These are phyloP conservation scores for Pleodorina starrii DNA, from an alignment of 139 green algal species.

Conservation along the genomic window DNA sequence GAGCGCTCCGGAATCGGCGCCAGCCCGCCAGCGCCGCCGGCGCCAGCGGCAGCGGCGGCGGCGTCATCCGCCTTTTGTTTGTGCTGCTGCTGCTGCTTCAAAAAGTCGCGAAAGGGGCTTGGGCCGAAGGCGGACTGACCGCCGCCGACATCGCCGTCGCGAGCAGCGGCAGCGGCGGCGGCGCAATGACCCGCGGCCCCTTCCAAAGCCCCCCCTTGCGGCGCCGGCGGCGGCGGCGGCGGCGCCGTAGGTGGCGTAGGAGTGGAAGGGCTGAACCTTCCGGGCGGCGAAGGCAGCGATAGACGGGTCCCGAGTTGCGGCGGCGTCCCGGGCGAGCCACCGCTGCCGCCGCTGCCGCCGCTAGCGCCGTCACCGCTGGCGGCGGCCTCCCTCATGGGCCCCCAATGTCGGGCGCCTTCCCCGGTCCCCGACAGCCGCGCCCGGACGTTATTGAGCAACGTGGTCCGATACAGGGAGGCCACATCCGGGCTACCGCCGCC, in stretches of 20 bases:
- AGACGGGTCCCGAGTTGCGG: background rate
- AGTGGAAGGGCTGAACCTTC: no score
- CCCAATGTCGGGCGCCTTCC: background rate
- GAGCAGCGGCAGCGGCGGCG: background rate
- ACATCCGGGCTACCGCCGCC: no score
- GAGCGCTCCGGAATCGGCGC: constrained; percentile 8
- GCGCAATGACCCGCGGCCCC: background rate
- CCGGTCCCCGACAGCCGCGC: background rate
- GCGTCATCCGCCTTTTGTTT: background rate
- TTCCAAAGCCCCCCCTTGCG: background rate
- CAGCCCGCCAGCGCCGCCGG: background rate
- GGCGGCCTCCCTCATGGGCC: background rate
- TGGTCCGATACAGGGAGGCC: background rate
- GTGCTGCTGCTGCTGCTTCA: background rate
- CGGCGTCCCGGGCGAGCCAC: background rate
- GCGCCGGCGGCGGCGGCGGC: background rate
- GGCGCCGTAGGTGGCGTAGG: background rate
- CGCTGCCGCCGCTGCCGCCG: background rate
- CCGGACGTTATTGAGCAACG: constrained; percentile 8
- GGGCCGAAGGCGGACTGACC: background rate
- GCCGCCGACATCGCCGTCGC: background rate
- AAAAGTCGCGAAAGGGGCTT: background rate
- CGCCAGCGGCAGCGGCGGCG: background rate
- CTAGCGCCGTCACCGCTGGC: background rate
- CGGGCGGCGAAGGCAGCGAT: no score